These are phyloP conservation scores for Lignosus rhinocerotis DNA, from an alignment of 1,284 basidiomycete genomes.

Conservation along the genomic window DNA sequence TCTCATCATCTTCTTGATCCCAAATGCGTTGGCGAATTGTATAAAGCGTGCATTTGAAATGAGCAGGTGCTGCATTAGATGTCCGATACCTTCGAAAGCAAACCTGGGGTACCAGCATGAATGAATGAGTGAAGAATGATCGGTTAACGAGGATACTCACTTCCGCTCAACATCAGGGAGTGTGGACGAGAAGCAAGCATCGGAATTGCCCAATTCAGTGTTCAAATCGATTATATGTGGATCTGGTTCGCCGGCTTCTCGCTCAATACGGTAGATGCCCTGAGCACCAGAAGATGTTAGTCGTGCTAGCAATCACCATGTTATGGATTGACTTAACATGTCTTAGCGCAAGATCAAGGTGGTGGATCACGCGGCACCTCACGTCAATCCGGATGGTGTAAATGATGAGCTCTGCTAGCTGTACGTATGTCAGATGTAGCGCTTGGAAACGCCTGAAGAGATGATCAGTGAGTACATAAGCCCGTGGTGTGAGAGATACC, in stretches of 20 bases:
- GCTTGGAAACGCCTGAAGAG: slow-evolving; percentile 81
- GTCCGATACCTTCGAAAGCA: slow-evolving; percentile 85
- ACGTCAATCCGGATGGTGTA: slow-evolving; percentile 90
- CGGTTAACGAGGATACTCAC: slow-evolving; percentile 43
- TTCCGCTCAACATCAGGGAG: slow-evolving; percentile 65
- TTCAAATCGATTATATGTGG: slow-evolving; percentile 90
- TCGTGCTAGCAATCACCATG: background rate
- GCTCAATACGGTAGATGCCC: slow-evolving; percentile 83
- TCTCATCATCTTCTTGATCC: slow-evolving; percentile 86
- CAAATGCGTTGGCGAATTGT: slow-evolving; percentile 71
- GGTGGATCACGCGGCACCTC: slow-evolving; percentile 82
- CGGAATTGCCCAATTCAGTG: slow-evolving; percentile 74
- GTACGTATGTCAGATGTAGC: slow-evolving; percentile 86
- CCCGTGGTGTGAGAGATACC: slow-evolving; percentile 34
- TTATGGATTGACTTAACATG: slow-evolving; percentile 47
- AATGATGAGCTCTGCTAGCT: slow-evolving; percentile 84
- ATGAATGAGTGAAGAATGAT: background rate
- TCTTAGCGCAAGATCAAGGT: slow-evolving; percentile 77
- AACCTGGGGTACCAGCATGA: slow-evolving; percentile 51
- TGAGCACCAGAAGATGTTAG: slow-evolving; percentile 32
- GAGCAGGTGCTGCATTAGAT: slow-evolving; percentile 83
- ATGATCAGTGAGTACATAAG: slow-evolving; percentile 7
- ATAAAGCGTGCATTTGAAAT: slow-evolving; percentile 77
- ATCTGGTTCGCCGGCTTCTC: slow-evolving; percentile 89
- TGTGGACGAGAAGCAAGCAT: slow-evolving; percentile 67